Conservation (phyloP, 148 eudicot genomes). For the Rhododendron ferrugineum region DNA sequence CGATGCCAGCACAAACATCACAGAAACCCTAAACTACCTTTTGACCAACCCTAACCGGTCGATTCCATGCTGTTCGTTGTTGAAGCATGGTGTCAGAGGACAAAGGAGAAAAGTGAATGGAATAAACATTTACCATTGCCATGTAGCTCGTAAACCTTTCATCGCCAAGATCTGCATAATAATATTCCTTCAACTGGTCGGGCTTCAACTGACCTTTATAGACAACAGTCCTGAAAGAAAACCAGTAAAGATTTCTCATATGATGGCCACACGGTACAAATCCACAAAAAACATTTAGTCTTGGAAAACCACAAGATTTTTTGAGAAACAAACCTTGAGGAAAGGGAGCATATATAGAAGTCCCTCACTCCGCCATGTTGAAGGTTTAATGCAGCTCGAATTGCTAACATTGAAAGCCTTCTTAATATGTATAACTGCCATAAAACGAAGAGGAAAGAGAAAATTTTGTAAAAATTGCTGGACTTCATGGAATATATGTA, state of each 20-base stretch:
- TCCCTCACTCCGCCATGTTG: constrained; percentile 84
- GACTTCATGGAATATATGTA: not conserved
- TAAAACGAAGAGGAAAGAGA: not conserved
- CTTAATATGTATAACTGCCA: constrained; percentile 87
- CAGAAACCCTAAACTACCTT: constrained; percentile 57
- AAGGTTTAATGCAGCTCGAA: constrained; percentile 91
- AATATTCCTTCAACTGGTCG: constrained; percentile 81
- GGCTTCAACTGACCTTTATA: constrained; percentile 99
- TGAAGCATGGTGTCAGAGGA: constrained; percentile 62
- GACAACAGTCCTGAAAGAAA: constrained; percentile 77
- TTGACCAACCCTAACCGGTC: constrained; percentile 56
- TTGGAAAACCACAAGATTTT: not conserved
- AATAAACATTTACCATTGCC: constrained; percentile 98
- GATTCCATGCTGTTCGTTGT: constrained; percentile 87
- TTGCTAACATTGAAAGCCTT: constrained; percentile 94
- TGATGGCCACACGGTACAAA: not conserved
- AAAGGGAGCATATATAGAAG: constrained; percentile 95
- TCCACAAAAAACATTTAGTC: not conserved
- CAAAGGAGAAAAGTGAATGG: constrained; percentile 44
- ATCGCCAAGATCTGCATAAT: constrained; percentile 84
- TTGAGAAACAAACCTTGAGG: constrained; percentile 60
- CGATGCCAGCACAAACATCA: constrained; percentile 26
- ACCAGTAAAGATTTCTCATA: not conserved
- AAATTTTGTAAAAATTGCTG: not conserved
- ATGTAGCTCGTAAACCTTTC: constrained; percentile 99